Evolutionary conservation across 1,284 basidiomycete species (phyloP).

Genomic region (Testicularia cyperi): DNA sequence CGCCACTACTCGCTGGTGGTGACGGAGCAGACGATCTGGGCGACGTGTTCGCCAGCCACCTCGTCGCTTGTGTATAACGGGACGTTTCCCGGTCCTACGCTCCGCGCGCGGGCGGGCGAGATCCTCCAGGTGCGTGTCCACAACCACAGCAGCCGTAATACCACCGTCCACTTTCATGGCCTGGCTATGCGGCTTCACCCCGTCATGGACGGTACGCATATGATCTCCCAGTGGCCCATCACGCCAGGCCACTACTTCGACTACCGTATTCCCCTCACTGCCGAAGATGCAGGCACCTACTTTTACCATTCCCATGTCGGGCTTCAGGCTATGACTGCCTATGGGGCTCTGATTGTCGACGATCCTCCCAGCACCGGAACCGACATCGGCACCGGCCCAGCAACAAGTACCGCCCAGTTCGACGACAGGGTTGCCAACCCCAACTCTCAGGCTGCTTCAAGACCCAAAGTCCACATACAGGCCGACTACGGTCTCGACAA

Average conservation of each 20-base stretch:
- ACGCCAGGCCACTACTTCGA: slow-evolving; percentile 32
- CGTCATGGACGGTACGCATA: slow-evolving; percentile 43
- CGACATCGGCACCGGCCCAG: neutral
- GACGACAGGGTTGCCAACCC: neutral
- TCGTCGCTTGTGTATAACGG: slow-evolving; percentile 27
- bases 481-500: slow-evolving; percentile 1
- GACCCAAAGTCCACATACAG: neutral
- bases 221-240: slow-evolving; percentile 49
- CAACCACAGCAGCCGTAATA: slow-evolving; percentile 25
- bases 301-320: slow-evolving; percentile 51
- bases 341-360: slow-evolving; percentile 45
- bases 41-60: slow-evolving; percentile 8
- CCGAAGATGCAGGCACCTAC: slow-evolving; percentile 23
- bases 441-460: too few relatives aligned
- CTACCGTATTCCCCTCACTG: slow-evolving; percentile 24
- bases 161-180: slow-evolving; percentile 50
- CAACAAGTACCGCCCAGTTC: neutral
- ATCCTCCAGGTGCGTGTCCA: slow-evolving; percentile 30
- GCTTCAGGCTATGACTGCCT: slow-evolving; percentile 39
- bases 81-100: slow-evolving; percentile 39
- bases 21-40: neutral
- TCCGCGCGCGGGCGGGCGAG: slow-evolving; percentile 41
- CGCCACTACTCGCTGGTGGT: neutral
- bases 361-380: too few relatives aligned
- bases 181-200: slow-evolving; percentile 41